Conservation (phyloP, 1,139 yeast genomes). For the Waltiozyma solani region DNA sequence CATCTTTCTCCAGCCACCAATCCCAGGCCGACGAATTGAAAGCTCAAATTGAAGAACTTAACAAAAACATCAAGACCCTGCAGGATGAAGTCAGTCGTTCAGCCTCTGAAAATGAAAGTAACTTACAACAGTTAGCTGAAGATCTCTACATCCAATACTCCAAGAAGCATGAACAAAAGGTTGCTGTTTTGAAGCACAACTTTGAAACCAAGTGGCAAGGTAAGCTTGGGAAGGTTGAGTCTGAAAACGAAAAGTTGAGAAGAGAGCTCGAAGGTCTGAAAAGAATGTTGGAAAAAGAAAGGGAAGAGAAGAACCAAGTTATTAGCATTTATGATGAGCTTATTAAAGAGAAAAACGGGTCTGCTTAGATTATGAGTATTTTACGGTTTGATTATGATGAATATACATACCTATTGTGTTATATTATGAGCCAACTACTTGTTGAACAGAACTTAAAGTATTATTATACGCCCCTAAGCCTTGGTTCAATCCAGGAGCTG, state of each 20-base stretch:
- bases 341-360: constrained; percentile 6
- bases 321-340: constrained; percentile 40
- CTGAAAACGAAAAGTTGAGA: constrained; percentile 32
- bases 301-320: constrained; percentile 44
- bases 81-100: constrained; percentile 16
- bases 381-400: no score
- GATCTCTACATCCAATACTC: constrained; percentile 61
- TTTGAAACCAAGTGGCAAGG: constrained; percentile 40
- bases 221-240: constrained; percentile 29
- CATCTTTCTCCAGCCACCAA: neutral
- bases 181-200: constrained; percentile 40
- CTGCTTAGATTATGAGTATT: no score
- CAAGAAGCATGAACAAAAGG: constrained; percentile 60
- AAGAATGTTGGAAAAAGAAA: constrained; percentile 35
- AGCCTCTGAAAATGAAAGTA: constrained; percentile 37
- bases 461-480: no score
- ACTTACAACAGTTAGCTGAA: constrained; percentile 49
- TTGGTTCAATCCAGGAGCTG: no score
- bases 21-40: neutral
- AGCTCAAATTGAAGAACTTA: constrained; percentile 4
- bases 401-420: no score
- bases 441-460: no score
- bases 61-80: constrained; percentile 2
- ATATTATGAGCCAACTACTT: no score
- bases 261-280: constrained; percentile 38